Evolutionary conservation across 495 filamentous ascomycete genomes (phyloP), one percentile per base, ranked within the genome.

Genomic region (Neurospora sp.): DNA sequence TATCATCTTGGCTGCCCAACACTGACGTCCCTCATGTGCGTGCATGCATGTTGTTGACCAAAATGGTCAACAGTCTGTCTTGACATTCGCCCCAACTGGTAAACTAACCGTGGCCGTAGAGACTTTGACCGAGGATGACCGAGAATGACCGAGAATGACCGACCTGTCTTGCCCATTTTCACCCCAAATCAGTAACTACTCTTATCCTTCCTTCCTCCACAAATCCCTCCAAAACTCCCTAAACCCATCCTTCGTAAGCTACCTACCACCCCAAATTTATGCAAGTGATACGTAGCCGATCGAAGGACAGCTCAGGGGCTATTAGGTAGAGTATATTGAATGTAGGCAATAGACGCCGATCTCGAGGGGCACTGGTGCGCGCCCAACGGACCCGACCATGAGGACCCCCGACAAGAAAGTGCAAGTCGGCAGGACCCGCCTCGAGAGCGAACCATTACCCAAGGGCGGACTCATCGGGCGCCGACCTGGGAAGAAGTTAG

Each of bases 201-300:
- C 3, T 69, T 62, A 21, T 6, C 34, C 3, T 34, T 34, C 37
- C 37, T 39, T 69, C 36, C 5, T 78, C 74, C 79, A 97, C 37
- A 96, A 77, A 84, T 97, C 95, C 77, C 86, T 86, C 94, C 93
- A 97, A 76, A 97, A 90, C 78, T 98, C 89, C 78, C 87, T 91
- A 73, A 97, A 90, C 40, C 95, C 95, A 84, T 98, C 34, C 34
- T 34, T 34, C 34, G 34, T 34, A 34, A 19, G 15, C 5, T 42
- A 42, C 39, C 39, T 42, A 42, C 11, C 5, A 19, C 39, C 15
- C 39, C 15, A 42, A 42, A 5, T 42, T 42, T 42, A 42, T 42
- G 5, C 5, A 42, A 42, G 39, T 42, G 5, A 42, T 42, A 42
- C 39, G 39, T 42, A 42, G 15, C 39, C 39, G 39, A 42, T 42